Base-by-base conservation (phyloP, 306 rosid species). In the Fragaria iinumae region DNA sequence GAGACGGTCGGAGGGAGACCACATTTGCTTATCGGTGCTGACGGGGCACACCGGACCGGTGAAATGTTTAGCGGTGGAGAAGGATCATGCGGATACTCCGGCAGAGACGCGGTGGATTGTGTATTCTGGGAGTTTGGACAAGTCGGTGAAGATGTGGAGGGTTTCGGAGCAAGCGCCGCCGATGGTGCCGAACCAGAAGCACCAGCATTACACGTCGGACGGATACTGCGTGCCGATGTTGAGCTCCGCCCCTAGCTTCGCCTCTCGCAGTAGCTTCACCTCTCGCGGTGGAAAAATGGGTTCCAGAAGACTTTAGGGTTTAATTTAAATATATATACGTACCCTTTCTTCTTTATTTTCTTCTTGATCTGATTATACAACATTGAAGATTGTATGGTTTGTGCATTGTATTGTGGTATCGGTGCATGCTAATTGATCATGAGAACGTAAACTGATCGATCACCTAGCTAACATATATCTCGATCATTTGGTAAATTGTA, bases 71-170 rank as follows among this genome's bases (percentile, higher is more conserved):
- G 96, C 96, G 0, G 82, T 84, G 5, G 93, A 87, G 79, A 88
- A 52, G 52, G 97, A 95, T 32, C 63, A 18, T 0, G 91, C 83
- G 1, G 52, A 44, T 36, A 45, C 65, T 47, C 49, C 38, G 0
- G 80, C 77, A 0, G 92, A 88, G 76, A 49, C 32, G 6, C 62
- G 81, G 8, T 95, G 97, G 97, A 87, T 86, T n/a, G 52, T 92
- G 50, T 95, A 92, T 7, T 92, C 93, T 23, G 99, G 99, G 13
- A 92, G 99, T 77, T 89, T 92, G 96, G 99, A 95, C 64, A 92
- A 92, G 84, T 90, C 98, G 0, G 97, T 95, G 16, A 95, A 95
- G 85, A 87, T 89, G 70, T 95, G 99, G 99, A 89, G 65, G 69
- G 90, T 90, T 11, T 79, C 88, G 8, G 99, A 92, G 69, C 82